Percentiles rank a stretch among this genome's conserved stretches.
These are phyloP conservation scores for Botryotinia globosa DNA, from an alignment of 2,329 filamentous ascomycete species.

Conservation along the genomic window DNA sequence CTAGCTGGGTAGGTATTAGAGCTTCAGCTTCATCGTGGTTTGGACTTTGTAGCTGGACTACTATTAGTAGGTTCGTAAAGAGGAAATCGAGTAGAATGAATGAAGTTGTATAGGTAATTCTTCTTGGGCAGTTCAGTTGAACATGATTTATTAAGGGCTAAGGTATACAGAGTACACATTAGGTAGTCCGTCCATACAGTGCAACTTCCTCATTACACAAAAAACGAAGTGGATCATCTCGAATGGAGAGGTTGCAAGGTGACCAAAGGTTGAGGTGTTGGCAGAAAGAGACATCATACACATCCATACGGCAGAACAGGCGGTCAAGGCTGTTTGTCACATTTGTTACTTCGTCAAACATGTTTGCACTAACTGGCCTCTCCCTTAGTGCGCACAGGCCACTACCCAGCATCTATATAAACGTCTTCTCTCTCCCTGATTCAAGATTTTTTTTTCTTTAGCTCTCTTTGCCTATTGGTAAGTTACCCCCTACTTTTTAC, in stretches of 20 bases:
- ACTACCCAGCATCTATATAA: neutral
- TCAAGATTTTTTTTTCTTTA: conserved; percentile 39
- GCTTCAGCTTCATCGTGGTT: neutral
- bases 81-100: neutral
- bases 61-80: neutral
- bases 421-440: neutral
- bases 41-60: neutral
- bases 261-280: neutral
- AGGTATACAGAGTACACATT: too few species aligned
- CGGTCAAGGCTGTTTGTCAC: neutral
- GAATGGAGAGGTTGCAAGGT: neutral
- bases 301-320: neutral
- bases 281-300: neutral
- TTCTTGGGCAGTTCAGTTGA: neutral
- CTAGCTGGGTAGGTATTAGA: too few species aligned
- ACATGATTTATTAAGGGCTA: too few species aligned
- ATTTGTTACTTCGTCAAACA: neutral
- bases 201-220: neutral
- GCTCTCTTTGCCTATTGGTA: conserved; percentile 55
- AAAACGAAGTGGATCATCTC: neutral
- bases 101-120: neutral
- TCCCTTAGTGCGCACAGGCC: neutral
- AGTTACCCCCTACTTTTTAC: neutral
- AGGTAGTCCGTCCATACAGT: neutral
- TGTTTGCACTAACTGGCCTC: conserved; percentile 2